These are phyloP conservation scores for Alternaria viburni DNA, from an alignment of 2,329 filamentous ascomycete genomes.

Conservation along the genomic window DNA sequence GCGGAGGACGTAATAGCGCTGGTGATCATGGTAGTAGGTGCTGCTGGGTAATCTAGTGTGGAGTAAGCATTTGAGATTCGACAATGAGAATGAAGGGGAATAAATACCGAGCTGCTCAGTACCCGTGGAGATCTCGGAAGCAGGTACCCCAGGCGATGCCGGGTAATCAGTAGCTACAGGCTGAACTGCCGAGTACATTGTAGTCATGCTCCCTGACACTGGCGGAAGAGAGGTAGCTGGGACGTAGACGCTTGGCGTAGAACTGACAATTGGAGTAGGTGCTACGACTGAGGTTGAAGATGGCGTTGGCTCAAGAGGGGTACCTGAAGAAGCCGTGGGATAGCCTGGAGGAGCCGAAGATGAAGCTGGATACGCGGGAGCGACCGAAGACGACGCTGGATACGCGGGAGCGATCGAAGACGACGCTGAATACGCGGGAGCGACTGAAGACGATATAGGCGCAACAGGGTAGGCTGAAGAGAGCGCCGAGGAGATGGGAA, in stretches of 20 bases:
- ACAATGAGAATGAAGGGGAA: background rate
- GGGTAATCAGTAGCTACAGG: background rate
- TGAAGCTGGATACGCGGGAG: background rate
- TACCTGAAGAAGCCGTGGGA: background rate
- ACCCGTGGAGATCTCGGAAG: background rate
- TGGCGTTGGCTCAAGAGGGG: background rate
- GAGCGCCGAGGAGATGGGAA: background rate
- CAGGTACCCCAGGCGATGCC: background rate
- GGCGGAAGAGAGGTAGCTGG: background rate
- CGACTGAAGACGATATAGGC: background rate
- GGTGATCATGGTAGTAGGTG: background rate
- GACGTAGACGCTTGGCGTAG: background rate
- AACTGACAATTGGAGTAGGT: background rate
- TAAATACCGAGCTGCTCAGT: background rate
- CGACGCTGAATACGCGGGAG: too few relatives aligned
- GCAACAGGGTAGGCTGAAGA: background rate
- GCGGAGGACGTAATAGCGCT: background rate
- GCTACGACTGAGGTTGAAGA: background rate
- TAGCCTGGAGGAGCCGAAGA: background rate
- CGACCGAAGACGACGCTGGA: too few relatives aligned
- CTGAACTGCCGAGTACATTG: background rate
- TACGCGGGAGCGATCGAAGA: too few relatives aligned
- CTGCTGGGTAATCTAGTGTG: background rate
- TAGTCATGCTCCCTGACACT: background rate
- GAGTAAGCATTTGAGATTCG: background rate